Base-by-base conservation (phyloP, 2,329 filamentous ascomycete species). In the Nemania sp. region DNA sequence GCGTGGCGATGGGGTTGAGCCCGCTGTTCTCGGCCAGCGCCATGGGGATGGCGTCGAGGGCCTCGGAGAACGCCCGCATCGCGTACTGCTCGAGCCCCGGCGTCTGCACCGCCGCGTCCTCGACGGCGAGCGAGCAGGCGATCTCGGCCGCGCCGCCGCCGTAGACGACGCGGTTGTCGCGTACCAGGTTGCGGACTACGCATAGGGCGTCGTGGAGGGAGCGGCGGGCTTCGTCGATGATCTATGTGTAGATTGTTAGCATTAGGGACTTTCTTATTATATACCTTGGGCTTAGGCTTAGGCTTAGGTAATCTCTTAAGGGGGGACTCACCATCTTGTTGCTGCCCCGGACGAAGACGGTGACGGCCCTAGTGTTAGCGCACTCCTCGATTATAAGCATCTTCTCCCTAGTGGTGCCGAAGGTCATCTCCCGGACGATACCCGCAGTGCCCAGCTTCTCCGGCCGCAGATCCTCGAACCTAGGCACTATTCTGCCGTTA, bases 381-480 rank as follows among this genome's bases (percentile, higher is more conserved):
- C 96, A 99, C 83, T 99, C 96, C 84, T 99, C 97, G 76, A 99
- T 99, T 65, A 99, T 93, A 75, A 99, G 86, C 96, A 99, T 99
- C 89, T 99, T 98, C 83, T 99, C 96, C 78, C 96, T 89, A 51
- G 96, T 99, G 1, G 96, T 99, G 76, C 96, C 96, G 77, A 99
- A 99, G 29, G 89, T 92, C 92, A 99, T 94, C 82, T 99, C 94
- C 72, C 94, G 88, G 67, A 99, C 96, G 55, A 97, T 83, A 67
- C 96, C 96, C 24, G 96, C 96, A 26, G 84, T 91, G 70, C 96
- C 96, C 53, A 99, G 89, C 87, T 99, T 99, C 79, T 94, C 93
- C 5, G 93, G 82, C 75, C 89, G 96, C 73, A 99, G 85, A 77
- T 99, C 96, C 82, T 98, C 96, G 80, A 99, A 99, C 70, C 96